Evolutionary conservation across 1,284 basidiomycete genomes (phyloP).

Genomic region (Boletellus deceptivus): DNA sequence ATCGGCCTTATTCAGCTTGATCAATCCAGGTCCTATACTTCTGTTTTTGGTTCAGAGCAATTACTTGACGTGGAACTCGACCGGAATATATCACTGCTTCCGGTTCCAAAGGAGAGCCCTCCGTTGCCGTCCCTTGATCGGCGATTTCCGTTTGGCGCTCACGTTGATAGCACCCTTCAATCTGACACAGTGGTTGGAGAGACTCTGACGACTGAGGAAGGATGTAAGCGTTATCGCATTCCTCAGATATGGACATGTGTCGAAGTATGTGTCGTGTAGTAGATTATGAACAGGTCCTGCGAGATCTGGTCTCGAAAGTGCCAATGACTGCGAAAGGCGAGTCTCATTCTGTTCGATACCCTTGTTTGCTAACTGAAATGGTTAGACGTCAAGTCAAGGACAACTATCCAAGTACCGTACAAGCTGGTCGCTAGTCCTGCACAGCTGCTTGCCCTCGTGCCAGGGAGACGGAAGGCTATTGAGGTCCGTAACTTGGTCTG

Average conservation of each 20-base stretch:
- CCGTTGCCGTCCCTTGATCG: constrained; percentile 32
- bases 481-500: constrained; percentile 46
- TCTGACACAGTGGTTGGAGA: constrained; percentile 1
- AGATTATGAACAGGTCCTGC: constrained; percentile 45
- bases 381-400: constrained; percentile 41
- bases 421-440: constrained; percentile 45
- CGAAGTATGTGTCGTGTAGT: not conserved
- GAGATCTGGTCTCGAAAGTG: constrained; percentile 46
- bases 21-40: constrained; percentile 44
- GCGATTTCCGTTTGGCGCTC: constrained; percentile 5
- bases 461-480: constrained; percentile 66
- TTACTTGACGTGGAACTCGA: constrained; percentile 71
- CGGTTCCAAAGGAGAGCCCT: constrained; percentile 29
- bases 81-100: constrained; percentile 52
- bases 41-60: constrained; percentile 65
- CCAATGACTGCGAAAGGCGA: constrained; percentile 63
- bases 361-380: constrained; percentile 3
- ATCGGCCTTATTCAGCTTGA: constrained; percentile 52
- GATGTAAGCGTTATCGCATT: constrained; percentile 17
- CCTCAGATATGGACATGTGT: not conserved
- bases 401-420: constrained; percentile 46
- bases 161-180: not conserved
- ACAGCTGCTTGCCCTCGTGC: constrained; percentile 46
- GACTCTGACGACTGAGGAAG: constrained; percentile 13
- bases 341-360: constrained; percentile 8